These are phyloP conservation scores for Leccinellum rugosiceps DNA, from an alignment of 768 basidiomycete genomes.

Conservation along the genomic window DNA sequence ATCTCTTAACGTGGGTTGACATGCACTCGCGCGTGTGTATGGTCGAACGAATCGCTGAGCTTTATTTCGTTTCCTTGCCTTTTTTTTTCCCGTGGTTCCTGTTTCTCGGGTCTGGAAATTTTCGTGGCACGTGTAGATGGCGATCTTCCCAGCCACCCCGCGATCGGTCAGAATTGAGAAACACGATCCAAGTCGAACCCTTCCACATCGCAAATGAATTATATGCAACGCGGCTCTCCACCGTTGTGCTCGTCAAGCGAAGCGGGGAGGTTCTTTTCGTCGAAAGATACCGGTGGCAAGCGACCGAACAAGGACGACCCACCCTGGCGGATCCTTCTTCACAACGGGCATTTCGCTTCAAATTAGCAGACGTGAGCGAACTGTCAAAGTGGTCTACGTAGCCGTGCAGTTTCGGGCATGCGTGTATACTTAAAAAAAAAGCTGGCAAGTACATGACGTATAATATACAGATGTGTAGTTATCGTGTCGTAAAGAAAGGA, in stretches of 20 bases:
- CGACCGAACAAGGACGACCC: conserved; percentile 39
- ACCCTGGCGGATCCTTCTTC: conserved; percentile 38
- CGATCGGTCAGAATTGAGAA: conserved; percentile 52
- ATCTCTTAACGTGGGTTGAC: conserved; percentile 63
- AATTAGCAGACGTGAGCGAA: conserved; percentile 19
- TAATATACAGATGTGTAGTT: conserved; percentile 28
- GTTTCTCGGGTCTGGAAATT: background rate
- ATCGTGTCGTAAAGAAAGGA: conserved; percentile 12
- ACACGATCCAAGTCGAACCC: conserved; percentile 65
- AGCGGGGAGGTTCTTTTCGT: conserved; percentile 61
- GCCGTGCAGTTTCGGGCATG: conserved; percentile 8
- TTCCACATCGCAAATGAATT: conserved; percentile 25
- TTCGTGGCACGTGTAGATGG: conserved; percentile 16
- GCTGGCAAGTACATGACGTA: conserved; percentile 31
- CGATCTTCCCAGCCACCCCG: conserved; percentile 38
- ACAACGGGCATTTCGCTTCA: conserved; percentile 53
- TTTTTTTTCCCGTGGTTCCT: background rate
- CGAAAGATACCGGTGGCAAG: conserved; percentile 67
- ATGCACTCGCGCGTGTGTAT: background rate
- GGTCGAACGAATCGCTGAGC: conserved; percentile 5
- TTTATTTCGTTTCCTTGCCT: background rate
- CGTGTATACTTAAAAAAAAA: background rate
- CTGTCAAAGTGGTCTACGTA: conserved; percentile 22
- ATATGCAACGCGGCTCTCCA: conserved; percentile 75
- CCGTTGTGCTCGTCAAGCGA: conserved; percentile 62